Conservation (phyloP, 2,329 filamentous ascomycete genomes). For the Phialocephala sp. region DNA sequence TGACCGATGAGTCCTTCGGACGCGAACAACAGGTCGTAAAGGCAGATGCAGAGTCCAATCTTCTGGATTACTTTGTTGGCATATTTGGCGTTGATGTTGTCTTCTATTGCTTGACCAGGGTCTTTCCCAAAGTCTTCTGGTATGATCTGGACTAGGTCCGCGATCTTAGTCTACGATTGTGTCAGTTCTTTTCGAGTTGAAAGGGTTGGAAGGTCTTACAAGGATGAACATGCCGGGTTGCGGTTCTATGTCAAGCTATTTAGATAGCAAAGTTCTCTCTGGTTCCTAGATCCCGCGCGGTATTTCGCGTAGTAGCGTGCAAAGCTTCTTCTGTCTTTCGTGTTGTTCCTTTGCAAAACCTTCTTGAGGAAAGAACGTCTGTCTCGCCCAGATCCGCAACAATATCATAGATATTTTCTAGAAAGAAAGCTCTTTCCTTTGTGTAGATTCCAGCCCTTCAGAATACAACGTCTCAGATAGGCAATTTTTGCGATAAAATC, state of each 20-base stretch:
- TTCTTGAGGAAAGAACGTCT: too few species aligned
- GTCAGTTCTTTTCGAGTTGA: slow-evolving; percentile 17
- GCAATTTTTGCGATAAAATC: not conserved
- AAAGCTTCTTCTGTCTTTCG: too few species aligned
- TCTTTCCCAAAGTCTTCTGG: slow-evolving; percentile 87
- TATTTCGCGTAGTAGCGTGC: not conserved
- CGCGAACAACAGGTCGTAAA: slow-evolving; percentile 88
- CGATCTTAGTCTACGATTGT: slow-evolving; percentile 78
- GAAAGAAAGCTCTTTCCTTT: not conserved
- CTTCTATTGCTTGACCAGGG: slow-evolving; percentile 85
- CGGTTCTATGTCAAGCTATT: too few species aligned
- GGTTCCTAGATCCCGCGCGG: too few species aligned
- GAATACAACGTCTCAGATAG: not conserved
- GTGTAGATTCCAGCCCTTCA: not conserved
- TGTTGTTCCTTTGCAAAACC: too few species aligned
- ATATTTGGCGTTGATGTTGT: slow-evolving; percentile 97
- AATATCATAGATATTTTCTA: not conserved
- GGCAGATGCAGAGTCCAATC: slow-evolving; percentile 88
- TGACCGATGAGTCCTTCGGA: slow-evolving; percentile 95
- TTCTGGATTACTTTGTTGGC: slow-evolving; percentile 95
- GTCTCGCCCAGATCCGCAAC: too few species aligned
- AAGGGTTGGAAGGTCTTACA: slow-evolving; percentile 43
- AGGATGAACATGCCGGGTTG: slow-evolving; percentile 53
- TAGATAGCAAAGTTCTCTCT: not conserved
- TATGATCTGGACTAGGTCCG: slow-evolving; percentile 91